Conservation (phyloP, 805 yeast genomes). For the Wickerhamiella cacticola region DNA sequence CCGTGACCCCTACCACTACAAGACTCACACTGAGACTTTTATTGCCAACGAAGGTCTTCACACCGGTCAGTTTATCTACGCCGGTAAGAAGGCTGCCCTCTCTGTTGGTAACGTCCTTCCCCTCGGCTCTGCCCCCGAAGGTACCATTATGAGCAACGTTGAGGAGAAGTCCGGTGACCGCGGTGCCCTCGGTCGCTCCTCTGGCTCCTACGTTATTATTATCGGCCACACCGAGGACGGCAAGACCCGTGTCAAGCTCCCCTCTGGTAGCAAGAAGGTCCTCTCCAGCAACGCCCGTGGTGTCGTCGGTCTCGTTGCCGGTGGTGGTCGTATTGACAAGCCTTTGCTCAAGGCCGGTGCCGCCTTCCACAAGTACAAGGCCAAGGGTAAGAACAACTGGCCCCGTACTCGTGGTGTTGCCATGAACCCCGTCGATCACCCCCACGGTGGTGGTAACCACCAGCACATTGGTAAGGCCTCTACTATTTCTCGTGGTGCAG, state of each 20-base stretch:
- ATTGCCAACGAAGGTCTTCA: conserved; percentile 99
- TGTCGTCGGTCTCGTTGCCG: conserved; percentile 99
- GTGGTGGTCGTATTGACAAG: conserved; percentile 99
- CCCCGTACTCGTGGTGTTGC: conserved; percentile 99
- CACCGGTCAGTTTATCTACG: conserved; percentile 98
- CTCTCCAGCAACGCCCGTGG: conserved; percentile 95
- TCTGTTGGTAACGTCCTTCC: conserved; percentile 92
- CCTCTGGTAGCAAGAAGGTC: conserved; percentile 98
- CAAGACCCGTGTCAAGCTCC: conserved; percentile 98
- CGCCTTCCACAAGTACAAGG: conserved; percentile 99
- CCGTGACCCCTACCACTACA: conserved; percentile 98
- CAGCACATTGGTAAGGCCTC: conserved; percentile 99
- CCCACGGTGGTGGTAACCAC: conserved; percentile 99
- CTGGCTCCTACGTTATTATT: conserved; percentile 98
- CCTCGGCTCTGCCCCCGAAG: conserved; percentile 95
- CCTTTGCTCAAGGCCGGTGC: conserved; percentile 99
- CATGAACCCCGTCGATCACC: conserved; percentile 99
- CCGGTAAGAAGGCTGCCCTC: conserved; percentile 97
- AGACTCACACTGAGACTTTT: conserved; percentile 95
- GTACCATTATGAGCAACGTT: conserved; percentile 96
- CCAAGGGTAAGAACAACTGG: conserved; percentile 96
- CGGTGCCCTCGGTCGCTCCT: conserved; percentile 99
- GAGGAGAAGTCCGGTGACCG: conserved; percentile 99
- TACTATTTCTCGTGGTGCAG: conserved; percentile 98
- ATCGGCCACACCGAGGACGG: conserved; percentile 98